Evolutionary conservation across 2,329 filamentous ascomycete genomes (phyloP), one percentile per base, ranked within the genome.

Genomic region (Huntiella savannae): DNA sequence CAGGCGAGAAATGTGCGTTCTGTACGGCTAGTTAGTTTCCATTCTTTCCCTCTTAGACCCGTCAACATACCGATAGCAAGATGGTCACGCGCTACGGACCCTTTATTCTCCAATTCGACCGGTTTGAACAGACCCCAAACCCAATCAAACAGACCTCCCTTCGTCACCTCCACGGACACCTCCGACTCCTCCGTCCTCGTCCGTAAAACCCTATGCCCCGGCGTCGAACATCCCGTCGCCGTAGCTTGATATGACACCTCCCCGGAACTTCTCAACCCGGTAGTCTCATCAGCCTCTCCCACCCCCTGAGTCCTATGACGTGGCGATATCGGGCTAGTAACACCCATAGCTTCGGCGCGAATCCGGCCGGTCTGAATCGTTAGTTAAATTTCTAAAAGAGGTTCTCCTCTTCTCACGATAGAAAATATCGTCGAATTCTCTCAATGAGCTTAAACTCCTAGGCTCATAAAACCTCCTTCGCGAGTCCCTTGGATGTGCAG

Each of bases 1-100:
- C 83, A 91, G 46, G 83, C 83, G 32, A 91, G 73, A 60, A 88
- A 91, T 0, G 83, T 91, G 15, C 83, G 73, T 62, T 91, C 83
- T 86, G 53, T 12, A 10, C 33, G 5, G 36, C 19, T 40, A 36
- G 41, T 39, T 13, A 39, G 28, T 39, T 12, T 33, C 7, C 12
- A 37, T 37, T 37, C n/a, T 13, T 13, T 16, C 11, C 11, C 38
- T 40, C 15, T 40, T 10, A 22, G 22, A 40, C 35, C n/a, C 4
- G 12, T 39, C 16, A 36, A 50, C 49, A 13, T 46, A 87, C 82
- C 82, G 42, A 91, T 63, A 16, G 83, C 83, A 47, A 91, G 64
- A 63, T 91, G 83, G 60, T 91, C 83, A 55, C 83, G 68, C 8
- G 83, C 83, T 35, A 88, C 82, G 57, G 79, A 84, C 35, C 83